These are phyloP conservation scores for Penstemon newberryi DNA, from an alignment of 257 asterid genomes.

Conservation along the genomic window DNA sequence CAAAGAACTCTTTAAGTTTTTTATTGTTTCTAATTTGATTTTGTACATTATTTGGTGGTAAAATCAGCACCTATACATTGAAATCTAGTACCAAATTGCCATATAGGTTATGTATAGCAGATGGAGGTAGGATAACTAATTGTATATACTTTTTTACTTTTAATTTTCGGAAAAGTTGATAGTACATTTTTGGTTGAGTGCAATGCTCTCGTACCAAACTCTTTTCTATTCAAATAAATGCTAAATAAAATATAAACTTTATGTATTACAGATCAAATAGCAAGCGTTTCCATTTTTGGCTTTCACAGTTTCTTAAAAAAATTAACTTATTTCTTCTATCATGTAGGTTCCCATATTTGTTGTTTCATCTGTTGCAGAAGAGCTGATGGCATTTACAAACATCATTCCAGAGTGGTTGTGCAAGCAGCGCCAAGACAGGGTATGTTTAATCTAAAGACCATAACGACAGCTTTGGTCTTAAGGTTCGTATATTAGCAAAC, in stretches of 20 bases:
- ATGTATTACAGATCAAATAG: too few species aligned
- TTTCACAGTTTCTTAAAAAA: too few species aligned
- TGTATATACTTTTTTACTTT: not conserved
- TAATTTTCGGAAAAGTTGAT: constrained; percentile 2
- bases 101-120: constrained; percentile 5
- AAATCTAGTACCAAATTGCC: constrained; percentile 6
- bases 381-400: constrained; percentile 66
- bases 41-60: not conserved
- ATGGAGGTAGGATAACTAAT: not conserved
- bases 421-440: constrained; percentile 63
- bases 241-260: too few species aligned
- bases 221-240: too few species aligned
- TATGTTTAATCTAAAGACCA: constrained; percentile 36
- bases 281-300: too few species aligned
- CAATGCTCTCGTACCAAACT: too few species aligned
- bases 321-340: constrained; percentile 21
- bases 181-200: constrained; percentile 1
- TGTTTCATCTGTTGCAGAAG: constrained; percentile 83
- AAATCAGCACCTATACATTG: constrained; percentile 16
- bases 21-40: too few species aligned
- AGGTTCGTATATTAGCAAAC: constrained; percentile 21
- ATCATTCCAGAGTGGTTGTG: constrained; percentile 91
- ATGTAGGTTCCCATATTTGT: too few species aligned
- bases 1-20: not conserved
- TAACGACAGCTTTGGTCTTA: constrained; percentile 11